These are phyloP conservation scores for Phialophora macrospora DNA, from an alignment of 2,329 filamentous ascomycete species.

Conservation along the genomic window DNA sequence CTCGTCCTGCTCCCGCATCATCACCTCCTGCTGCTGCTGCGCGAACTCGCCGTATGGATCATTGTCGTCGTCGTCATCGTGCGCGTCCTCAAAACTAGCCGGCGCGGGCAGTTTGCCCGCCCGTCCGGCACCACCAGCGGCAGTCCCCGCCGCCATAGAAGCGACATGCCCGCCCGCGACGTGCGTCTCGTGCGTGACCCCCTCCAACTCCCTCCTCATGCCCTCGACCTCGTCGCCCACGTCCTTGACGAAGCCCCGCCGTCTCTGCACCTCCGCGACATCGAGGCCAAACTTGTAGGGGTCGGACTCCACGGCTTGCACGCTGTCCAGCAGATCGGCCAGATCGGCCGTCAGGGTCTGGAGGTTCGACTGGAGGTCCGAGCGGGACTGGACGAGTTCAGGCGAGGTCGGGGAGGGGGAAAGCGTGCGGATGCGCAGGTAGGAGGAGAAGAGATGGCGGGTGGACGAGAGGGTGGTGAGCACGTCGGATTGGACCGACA, in stretches of 20 bases:
- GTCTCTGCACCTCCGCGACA: slow-evolving; percentile 76
- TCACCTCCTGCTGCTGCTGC: slow-evolving; percentile 84
- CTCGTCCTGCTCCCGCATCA: slow-evolving; percentile 94
- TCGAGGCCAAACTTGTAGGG: slow-evolving; percentile 87
- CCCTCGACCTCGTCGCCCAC: slow-evolving; percentile 86
- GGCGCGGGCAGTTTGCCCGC: slow-evolving; percentile 40
- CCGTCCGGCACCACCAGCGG: slow-evolving; percentile 44
- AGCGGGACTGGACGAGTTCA: slow-evolving; percentile 66
- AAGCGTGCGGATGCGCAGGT: slow-evolving; percentile 91
- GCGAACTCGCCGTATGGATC: slow-evolving; percentile 81
- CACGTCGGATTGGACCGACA: slow-evolving; percentile 69
- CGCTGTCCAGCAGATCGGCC: slow-evolving; percentile 82
- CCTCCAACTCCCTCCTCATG: slow-evolving; percentile 81
- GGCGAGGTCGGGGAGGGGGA: slow-evolving; percentile 73
- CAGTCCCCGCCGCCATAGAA: neutral
- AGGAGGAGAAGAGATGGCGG: slow-evolving; percentile 88
- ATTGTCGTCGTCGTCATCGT: slow-evolving; percentile 51
- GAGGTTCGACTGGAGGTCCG: slow-evolving; percentile 79
- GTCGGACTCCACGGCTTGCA: slow-evolving; percentile 83
- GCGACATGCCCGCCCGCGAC: slow-evolving; percentile 41
- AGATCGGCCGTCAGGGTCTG: slow-evolving; percentile 82
- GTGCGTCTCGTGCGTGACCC: slow-evolving; percentile 47
- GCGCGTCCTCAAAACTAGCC: slow-evolving; percentile 26
- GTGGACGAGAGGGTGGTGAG: slow-evolving; percentile 78
- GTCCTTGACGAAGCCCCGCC: slow-evolving; percentile 82